Evolutionary conservation across 2,329 filamentous ascomycete genomes (phyloP).

Genomic region (Scleromitrula shiraiana): DNA sequence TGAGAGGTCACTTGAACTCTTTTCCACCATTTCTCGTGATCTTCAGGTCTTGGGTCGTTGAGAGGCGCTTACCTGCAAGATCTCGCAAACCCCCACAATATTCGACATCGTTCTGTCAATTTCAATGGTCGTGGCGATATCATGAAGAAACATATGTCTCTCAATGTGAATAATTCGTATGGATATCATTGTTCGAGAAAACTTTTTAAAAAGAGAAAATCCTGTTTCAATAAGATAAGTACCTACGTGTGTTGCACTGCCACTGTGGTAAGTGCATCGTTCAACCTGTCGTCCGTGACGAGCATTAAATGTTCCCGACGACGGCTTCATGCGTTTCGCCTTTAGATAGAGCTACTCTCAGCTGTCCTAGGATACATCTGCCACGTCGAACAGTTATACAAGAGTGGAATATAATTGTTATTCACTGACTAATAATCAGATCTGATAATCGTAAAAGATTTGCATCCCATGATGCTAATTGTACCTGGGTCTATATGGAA

Average conservation of each 20-base stretch:
- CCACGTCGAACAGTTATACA: not conserved
- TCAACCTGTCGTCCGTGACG: conserved; percentile 8
- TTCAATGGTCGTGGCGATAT: not conserved
- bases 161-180: not conserved
- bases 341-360: not conserved
- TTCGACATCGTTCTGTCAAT: not conserved
- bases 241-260: conserved; percentile 5
- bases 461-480: not conserved
- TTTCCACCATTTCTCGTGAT: too few relatives aligned
- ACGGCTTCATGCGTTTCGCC: conserved; percentile 7
- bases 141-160: not conserved
- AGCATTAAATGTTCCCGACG: conserved; percentile 5
- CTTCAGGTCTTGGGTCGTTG: too few relatives aligned
- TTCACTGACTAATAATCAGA: not conserved
- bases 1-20: too few relatives aligned
- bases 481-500: not conserved
- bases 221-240: not conserved
- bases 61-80: too few relatives aligned
- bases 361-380: not conserved
- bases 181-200: not conserved
- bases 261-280: conserved; percentile 5
- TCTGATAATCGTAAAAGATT: not conserved
- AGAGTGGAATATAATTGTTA: not conserved
- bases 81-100: too few relatives aligned
- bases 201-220: not conserved